Evolutionary conservation across 345 rosid species (phyloP).

Genomic region (Garcia nutans): DNA sequence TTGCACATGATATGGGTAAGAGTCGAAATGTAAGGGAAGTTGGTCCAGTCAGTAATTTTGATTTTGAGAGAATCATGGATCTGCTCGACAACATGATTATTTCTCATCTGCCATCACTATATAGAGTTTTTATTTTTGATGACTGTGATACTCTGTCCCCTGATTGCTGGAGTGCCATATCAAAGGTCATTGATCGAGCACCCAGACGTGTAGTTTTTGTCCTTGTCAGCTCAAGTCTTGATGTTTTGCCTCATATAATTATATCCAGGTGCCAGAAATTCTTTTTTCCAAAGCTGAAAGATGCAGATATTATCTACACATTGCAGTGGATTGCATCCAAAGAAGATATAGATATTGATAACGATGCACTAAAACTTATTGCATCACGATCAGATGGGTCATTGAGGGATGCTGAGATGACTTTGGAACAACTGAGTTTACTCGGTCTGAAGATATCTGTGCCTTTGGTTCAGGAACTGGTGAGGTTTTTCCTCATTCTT

Average conservation of each 20-base stretch:
- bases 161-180: conserved; percentile 79
- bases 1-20: conserved; percentile 71
- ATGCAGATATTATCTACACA: conserved; percentile 73
- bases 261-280: conserved; percentile 94
- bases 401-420: conserved; percentile 93
- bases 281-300: conserved; percentile 91
- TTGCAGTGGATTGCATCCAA: conserved; percentile 72
- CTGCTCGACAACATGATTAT: conserved; percentile 61
- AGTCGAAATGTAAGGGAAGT: conserved; percentile 65
- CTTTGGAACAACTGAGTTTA: conserved; percentile 86
- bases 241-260: conserved; percentile 85
- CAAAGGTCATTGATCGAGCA: conserved; percentile 77
- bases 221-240: conserved; percentile 86
- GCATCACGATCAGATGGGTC: conserved; percentile 99
- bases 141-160: conserved; percentile 78
- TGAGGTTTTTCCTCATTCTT: conserved; percentile 33
- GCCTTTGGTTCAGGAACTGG: conserved; percentile 92
- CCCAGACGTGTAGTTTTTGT: conserved; percentile 75
- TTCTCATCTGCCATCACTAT: conserved; percentile 53
- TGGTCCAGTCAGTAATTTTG: conserved; percentile 76
- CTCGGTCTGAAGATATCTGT: conserved; percentile 87
- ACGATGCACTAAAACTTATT: conserved; percentile 81
- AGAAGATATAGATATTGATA: conserved; percentile 70
- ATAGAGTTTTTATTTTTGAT: conserved; percentile 72
- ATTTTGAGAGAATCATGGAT: conserved; percentile 67